Evolutionary conservation across 345 rosid genomes (phyloP).

Genomic region (Pelargonium nanum): DNA sequence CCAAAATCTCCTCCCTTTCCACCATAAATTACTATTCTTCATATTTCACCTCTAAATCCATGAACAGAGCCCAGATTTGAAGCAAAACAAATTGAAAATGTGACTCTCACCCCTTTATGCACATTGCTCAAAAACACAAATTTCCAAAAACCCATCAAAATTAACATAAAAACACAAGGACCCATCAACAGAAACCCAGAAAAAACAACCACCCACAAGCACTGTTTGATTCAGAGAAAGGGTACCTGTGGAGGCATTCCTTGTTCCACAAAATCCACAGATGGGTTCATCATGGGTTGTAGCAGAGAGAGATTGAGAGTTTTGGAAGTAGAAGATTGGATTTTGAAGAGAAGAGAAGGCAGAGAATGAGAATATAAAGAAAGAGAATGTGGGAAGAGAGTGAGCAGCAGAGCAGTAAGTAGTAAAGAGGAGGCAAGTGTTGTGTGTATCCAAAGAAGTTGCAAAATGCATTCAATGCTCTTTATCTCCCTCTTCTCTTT

Average conservation of each 20-base stretch:
- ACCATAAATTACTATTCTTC: not conserved
- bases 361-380: constrained; percentile 14
- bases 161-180: not conserved
- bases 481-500: constrained; percentile 8
- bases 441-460: constrained; percentile 22
- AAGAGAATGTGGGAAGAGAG: constrained; percentile 13
- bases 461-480: constrained; percentile 30
- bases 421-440: constrained; percentile 20
- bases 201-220: not conserved
- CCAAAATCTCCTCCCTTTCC: not conserved
- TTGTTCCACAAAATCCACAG: constrained; percentile 31
- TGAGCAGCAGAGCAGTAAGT: constrained; percentile 26
- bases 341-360: not conserved
- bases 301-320: constrained; percentile 8
- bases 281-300: constrained; percentile 45
- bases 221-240: not conserved
- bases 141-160: not conserved
- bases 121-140: not conserved
- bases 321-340: not conserved
- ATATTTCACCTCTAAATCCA: too few species aligned
- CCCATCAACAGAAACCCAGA: constrained; percentile 3
- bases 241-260: constrained; percentile 47
- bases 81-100: too few species aligned
- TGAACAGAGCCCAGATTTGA: too few species aligned
- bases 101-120: not conserved